Percentiles rank a stretch among this genome's conserved stretches.
Evolutionary conservation across 2,329 filamentous ascomycete genomes (phyloP).

Genomic region (Xylariaceae sp.): DNA sequence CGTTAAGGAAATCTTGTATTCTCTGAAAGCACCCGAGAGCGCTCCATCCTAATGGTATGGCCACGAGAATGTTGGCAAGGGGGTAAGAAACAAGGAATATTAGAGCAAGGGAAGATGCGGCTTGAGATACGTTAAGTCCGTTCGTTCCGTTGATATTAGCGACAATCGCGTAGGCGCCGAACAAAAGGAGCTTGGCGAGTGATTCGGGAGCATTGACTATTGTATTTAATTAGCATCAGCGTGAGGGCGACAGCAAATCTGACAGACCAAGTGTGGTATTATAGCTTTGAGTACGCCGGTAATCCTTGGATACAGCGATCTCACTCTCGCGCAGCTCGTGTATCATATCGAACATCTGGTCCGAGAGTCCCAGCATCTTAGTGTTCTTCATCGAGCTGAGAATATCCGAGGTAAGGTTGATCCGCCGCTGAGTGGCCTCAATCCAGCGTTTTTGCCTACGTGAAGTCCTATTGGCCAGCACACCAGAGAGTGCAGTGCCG

Average conservation of each 20-base stretch:
- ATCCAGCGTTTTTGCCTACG: slow-evolving; percentile 10
- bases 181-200: slow-evolving; percentile 4
- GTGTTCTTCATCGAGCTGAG: slow-evolving; percentile 11
- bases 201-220: slow-evolving; percentile 8
- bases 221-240: neutral
- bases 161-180: slow-evolving; percentile 10
- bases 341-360: slow-evolving; percentile 8
- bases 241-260: neutral
- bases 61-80: slow-evolving; percentile 3
- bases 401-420: slow-evolving; percentile 9
- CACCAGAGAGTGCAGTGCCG: slow-evolving; percentile 5
- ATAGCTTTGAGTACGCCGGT: slow-evolving; percentile 6
- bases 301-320: slow-evolving; percentile 10
- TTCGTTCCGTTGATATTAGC: slow-evolving; percentile 11
- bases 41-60: slow-evolving; percentile 9
- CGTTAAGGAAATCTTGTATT: slow-evolving; percentile 8
- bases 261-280: slow-evolving; percentile 6
- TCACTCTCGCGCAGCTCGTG: slow-evolving; percentile 5
- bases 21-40: slow-evolving; percentile 10
- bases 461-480: slow-evolving; percentile 8
- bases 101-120: slow-evolving; percentile 9
- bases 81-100: slow-evolving; percentile 7
- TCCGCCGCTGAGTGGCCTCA: slow-evolving; percentile 7
- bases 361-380: slow-evolving; percentile 13
- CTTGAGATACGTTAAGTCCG: slow-evolving; percentile 9